Conservation (phyloP, 2,329 filamentous ascomycete genomes). For the Colletotrichum tropicale region DNA sequence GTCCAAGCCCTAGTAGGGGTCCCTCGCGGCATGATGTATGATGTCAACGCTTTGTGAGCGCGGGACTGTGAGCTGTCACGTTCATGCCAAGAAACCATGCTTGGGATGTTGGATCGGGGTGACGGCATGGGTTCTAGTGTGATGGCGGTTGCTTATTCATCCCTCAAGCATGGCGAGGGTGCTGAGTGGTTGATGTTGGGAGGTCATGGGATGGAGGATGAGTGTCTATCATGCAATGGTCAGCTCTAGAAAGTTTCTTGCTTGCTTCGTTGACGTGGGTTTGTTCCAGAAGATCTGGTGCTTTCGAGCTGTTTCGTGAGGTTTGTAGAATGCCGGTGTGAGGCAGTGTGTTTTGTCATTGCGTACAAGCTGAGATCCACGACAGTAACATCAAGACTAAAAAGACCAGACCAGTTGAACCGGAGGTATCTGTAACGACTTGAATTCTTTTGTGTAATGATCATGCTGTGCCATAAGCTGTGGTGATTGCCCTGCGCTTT, state of each 20-base stretch:
- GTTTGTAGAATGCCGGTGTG: not conserved
- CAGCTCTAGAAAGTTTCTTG: not conserved
- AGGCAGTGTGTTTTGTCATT: not conserved
- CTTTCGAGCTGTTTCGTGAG: not conserved
- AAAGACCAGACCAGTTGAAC: fast-evolving
- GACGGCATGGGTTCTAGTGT: not conserved
- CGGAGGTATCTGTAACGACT: fast-evolving
- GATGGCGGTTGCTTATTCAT: not conserved
- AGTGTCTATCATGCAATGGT: not conserved
- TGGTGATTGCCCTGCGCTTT: not conserved
- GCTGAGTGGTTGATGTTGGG: not conserved
- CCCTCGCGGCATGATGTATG: not conserved
- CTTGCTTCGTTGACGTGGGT: not conserved
- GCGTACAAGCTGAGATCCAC: fast-evolving
- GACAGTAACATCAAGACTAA: not conserved
- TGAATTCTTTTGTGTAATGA: fast-evolving
- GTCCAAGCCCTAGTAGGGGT: not conserved
- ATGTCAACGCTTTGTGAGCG: not conserved
- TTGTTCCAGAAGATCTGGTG: not conserved
- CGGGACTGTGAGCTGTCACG: not conserved
- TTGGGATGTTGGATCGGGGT: not conserved
- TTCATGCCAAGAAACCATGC: not conserved
- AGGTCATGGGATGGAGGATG: not conserved
- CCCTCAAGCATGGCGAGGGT: not conserved
- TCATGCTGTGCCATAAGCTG: not conserved